These are phyloP conservation scores for Aspergillus heteromorphus DNA, from an alignment of 495 filamentous ascomycete species.

Conservation along the genomic window DNA sequence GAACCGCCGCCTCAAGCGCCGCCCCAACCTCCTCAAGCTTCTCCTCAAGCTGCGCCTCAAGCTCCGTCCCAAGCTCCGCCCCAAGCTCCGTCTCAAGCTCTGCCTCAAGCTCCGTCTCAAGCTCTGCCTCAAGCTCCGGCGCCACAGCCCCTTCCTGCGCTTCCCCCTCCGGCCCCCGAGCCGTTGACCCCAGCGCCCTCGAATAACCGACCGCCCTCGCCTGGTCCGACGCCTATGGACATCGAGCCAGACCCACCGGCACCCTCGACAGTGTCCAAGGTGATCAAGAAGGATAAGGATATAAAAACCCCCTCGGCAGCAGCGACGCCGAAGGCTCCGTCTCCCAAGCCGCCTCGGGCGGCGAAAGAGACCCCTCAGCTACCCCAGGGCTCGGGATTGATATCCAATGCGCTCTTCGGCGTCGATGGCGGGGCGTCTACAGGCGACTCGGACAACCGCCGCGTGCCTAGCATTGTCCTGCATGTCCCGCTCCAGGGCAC, in stretches of 20 bases:
- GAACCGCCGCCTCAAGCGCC: constrained; percentile 19
- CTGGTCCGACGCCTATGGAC: constrained; percentile 32
- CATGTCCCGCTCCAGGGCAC: constrained; percentile 74
- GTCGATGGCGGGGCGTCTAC: constrained; percentile 38
- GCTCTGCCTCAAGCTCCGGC: constrained; percentile 16
- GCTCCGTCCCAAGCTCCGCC: no score
- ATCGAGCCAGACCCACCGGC: constrained; percentile 29
- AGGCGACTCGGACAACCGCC: constrained; percentile 33
- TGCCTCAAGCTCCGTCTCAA: no score
- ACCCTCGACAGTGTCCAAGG: constrained; percentile 10
- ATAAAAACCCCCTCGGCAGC: constrained; percentile 39
- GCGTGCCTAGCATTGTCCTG: constrained; percentile 76
- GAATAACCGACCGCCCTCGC: constrained; percentile 8
- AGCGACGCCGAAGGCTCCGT: constrained; percentile 53
- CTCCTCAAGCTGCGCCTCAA: no score
- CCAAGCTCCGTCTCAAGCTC: no score
- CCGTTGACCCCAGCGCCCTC: constrained; percentile 3
- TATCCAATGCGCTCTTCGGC: constrained; percentile 58
- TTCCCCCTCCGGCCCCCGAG: constrained; percentile 3
- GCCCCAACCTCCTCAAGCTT: no score
- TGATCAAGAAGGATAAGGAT: constrained; percentile 37
- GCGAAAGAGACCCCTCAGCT: constrained; percentile 53
- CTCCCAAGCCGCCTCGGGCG: constrained; percentile 51
- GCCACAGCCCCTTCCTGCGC: constrained; percentile 18
- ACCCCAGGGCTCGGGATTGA: constrained; percentile 62